Conservation (phyloP, 192 early-diverging fungal species). For the Thamnidium elegans region DNA sequence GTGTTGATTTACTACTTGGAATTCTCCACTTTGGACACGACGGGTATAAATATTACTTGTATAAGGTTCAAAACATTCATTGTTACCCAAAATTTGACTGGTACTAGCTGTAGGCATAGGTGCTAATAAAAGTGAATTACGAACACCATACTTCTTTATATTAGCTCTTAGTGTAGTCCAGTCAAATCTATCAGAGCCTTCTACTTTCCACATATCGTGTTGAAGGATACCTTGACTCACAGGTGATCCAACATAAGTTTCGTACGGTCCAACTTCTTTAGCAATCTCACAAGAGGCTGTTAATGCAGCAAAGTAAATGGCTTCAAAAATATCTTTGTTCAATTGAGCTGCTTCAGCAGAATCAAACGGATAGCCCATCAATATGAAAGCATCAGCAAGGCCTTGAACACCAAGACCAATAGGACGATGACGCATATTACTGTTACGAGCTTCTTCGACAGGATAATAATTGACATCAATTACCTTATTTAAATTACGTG, state of each 20-base stretch:
- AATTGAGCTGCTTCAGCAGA: slow-evolving; percentile 75
- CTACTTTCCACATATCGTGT: slow-evolving; percentile 88
- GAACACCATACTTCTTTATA: slow-evolving; percentile 78
- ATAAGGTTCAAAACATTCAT: slow-evolving; percentile 93
- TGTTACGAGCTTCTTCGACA: slow-evolving; percentile 76
- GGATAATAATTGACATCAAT: slow-evolving; percentile 98
- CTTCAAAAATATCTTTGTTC: slow-evolving; percentile 90
- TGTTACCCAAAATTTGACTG: slow-evolving; percentile 94
- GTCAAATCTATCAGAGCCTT: slow-evolving; percentile 78
- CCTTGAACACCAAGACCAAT: slow-evolving; percentile 92
- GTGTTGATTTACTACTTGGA: slow-evolving; percentile 97
- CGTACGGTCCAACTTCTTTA: slow-evolving; percentile 69
- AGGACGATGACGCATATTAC: slow-evolving; percentile 93
- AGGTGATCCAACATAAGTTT: slow-evolving; percentile 84
- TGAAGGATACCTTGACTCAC: slow-evolving; percentile 84
- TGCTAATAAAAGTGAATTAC: slow-evolving; percentile 90
- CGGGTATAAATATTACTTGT: slow-evolving; percentile 93
- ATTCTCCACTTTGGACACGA: slow-evolving; percentile 94
- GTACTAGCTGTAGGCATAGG: slow-evolving; percentile 98
- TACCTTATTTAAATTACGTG: slow-evolving; percentile 92
- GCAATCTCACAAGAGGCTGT: slow-evolving; percentile 91
- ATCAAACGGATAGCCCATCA: slow-evolving; percentile 92
- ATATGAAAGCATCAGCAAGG: slow-evolving; percentile 93
- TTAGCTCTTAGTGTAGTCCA: slow-evolving; percentile 77
- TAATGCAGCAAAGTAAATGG: slow-evolving; percentile 89